phyloP scores from a whole-genome alignment of 2,329 filamentous ascomycete genomes.

The Sarocladium kiliense region DNA sequence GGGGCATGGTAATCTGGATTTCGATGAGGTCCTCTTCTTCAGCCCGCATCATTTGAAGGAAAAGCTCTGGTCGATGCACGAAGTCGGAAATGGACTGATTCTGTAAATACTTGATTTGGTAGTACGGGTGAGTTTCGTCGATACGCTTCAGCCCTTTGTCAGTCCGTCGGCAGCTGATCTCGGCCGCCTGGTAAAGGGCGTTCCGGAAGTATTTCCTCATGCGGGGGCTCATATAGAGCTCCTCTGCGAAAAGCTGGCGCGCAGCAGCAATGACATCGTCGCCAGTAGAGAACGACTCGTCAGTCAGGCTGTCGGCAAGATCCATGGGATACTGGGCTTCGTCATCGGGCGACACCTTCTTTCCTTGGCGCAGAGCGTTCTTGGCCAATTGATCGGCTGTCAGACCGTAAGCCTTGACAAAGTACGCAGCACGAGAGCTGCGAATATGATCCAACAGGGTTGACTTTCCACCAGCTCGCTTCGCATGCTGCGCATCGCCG shows the following conservation, averaged over 20 bases:
- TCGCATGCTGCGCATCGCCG: constrained; percentile 59
- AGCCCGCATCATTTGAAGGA: constrained; percentile 94
- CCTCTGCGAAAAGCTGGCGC: constrained; percentile 84
- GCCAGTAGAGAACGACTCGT: constrained; percentile 69
- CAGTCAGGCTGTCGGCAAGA: constrained; percentile 73
- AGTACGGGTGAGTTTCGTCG: constrained; percentile 91
- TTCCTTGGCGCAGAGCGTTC: constrained; percentile 74
- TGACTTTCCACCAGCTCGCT: constrained; percentile 78
- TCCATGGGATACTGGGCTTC: constrained; percentile 75
- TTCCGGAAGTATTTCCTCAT: constrained; percentile 83
- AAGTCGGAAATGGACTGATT: constrained; percentile 82
- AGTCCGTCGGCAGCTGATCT: constrained; percentile 83
- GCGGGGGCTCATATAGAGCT: constrained; percentile 80
- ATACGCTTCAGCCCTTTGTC: constrained; percentile 93
- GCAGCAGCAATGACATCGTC: constrained; percentile 72
- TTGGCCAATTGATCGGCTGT: constrained; percentile 82
- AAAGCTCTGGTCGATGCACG: constrained; percentile 79
- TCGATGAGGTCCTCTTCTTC: constrained; percentile 91
- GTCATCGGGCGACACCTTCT: constrained; percentile 81
- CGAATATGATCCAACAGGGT: constrained; percentile 80
- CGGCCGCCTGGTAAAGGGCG: constrained; percentile 76
- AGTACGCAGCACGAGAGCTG: constrained; percentile 69
- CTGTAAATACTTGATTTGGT: constrained; percentile 94
- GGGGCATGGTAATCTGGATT: constrained; percentile 72
- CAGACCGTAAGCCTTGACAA: constrained; percentile 88